Base-by-base conservation (phyloP, 2,329 filamentous ascomycete species). In the Didymella pomorum region DNA sequence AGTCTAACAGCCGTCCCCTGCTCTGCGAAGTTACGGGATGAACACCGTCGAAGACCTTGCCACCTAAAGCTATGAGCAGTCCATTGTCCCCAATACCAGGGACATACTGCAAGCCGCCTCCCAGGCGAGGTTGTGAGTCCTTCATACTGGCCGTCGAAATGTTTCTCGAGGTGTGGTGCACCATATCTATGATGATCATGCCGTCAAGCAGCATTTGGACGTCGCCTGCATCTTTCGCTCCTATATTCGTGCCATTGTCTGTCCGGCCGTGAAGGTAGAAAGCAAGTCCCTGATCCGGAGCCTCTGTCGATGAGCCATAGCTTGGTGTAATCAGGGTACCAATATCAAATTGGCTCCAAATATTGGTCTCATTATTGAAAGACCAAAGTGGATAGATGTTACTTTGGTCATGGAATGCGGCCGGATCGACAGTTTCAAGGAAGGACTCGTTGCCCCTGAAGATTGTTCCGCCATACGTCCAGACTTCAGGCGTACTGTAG, bases 181-280 rank as follows among this genome's bases (percentile, higher is more conserved):
- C 64, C 20, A 73, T 67, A 57, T 81, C 71, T 16, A 79, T 62
- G 18, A 79, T 71, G 14, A 80, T 64, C 70, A 80, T 75, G 3
- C 79, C 79, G 31, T 69, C 63, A 4, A 66, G 53, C 23, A 79
- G 60, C 14, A 67, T 71, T 10, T 56, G 21, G 16, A 47, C 23
- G 31, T 62, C 61, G 58, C 59, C 42, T 60, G 23, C 10, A 28
- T 33, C 64, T 49, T 21, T 58, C 50, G 20, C 52, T 18, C 48
- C 48, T 14, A 50, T 56, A 5, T 66, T 66, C 12, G 70, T 75
- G 8, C 76, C 76, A 28, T 68, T 66, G 37, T 78, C 71, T 10
- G 74, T 67, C 39, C 70, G 67, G 2, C 76, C 76, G 54, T 77
- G 74, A n/a, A 79, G 64, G 51, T 74, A 79, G 50, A 79, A 78